These are phyloP conservation scores for Cladophialophora bantiana DNA, from an alignment of 2,329 filamentous ascomycete genomes.

Conservation along the genomic window DNA sequence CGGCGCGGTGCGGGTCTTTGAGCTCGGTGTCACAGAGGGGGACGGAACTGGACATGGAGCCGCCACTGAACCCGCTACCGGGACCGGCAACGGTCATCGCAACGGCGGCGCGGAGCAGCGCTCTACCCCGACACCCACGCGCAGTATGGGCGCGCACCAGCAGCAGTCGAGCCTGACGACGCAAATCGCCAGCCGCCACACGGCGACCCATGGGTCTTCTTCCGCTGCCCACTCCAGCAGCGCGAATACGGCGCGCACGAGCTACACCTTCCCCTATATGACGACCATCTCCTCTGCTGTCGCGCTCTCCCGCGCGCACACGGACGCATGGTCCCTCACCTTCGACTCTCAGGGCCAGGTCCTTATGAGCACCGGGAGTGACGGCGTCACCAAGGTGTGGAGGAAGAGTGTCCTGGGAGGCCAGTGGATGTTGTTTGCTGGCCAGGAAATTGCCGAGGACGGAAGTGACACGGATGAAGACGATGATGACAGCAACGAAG, in stretches of 20 bases:
- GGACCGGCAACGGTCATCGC: not conserved
- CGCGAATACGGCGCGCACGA: conserved; percentile 23
- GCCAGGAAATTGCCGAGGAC: conserved; percentile 30
- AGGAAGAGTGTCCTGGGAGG: conserved; percentile 29
- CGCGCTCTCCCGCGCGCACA: conserved; percentile 33
- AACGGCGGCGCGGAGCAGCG: conserved; percentile 8
- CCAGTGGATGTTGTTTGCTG: conserved; percentile 35
- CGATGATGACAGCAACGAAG: conserved; percentile 1
- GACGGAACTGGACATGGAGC: too few relatives aligned
- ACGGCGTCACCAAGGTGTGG: conserved; percentile 37
- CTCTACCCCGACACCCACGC: conserved; percentile 1
- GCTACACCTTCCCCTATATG: conserved; percentile 32
- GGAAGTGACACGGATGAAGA: conserved; percentile 6
- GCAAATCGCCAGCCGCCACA: conserved; percentile 36
- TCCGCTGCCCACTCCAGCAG: conserved; percentile 10
- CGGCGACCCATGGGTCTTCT: not conserved
- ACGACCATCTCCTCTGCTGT: conserved; percentile 24
- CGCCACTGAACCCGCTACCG: not conserved
- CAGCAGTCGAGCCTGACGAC: conserved; percentile 40
- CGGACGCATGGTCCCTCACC: conserved; percentile 38
- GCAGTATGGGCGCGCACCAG: conserved; percentile 1
- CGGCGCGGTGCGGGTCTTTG: conserved; percentile 86
- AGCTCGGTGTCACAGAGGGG: conserved; percentile 57
- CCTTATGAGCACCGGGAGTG: conserved; percentile 37
- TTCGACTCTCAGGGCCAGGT: conserved; percentile 39